phyloP scores from a whole-genome alignment of 2,329 filamentous ascomycete species.

The Aspergillus transmontanensis region DNA sequence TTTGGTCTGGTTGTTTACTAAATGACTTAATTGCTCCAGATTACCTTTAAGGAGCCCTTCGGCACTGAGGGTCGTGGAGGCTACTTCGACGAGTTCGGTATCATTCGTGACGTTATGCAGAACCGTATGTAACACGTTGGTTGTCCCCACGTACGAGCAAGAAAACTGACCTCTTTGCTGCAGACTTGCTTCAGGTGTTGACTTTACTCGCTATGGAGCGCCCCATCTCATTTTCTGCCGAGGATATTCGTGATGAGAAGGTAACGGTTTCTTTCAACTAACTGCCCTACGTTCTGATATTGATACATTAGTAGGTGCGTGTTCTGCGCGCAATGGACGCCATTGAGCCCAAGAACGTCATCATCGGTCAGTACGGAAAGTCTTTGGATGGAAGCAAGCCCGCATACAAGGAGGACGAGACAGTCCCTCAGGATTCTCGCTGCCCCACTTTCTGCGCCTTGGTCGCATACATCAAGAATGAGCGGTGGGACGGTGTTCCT shows the following conservation, averaged over 20 bases:
- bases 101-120: slow-evolving; percentile 99
- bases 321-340: slow-evolving; percentile 90
- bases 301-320: slow-evolving; percentile 59
- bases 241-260: slow-evolving; percentile 98
- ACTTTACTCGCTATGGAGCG: slow-evolving; percentile 97
- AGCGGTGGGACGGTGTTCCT: slow-evolving; percentile 97
- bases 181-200: slow-evolving; percentile 87
- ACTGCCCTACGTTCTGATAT: neutral
- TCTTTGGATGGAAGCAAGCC: slow-evolving; percentile 96
- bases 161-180: slow-evolving; percentile 22
- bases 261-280: slow-evolving; percentile 26
- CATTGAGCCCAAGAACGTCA: slow-evolving; percentile 99
- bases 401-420: slow-evolving; percentile 97
- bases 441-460: slow-evolving; percentile 98
- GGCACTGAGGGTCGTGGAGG: slow-evolving; percentile 96
- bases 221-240: slow-evolving; percentile 95
- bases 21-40: slow-evolving; percentile 47
- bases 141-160: neutral
- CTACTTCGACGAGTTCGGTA: slow-evolving; percentile 99
- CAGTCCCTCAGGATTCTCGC: slow-evolving; percentile 92
- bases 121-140: slow-evolving; percentile 64
- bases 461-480: slow-evolving; percentile 98
- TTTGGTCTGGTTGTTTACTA: slow-evolving; percentile 3
- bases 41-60: slow-evolving; percentile 99
- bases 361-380: slow-evolving; percentile 97